Evolutionary conservation across 768 basidiomycete species (phyloP), one percentile per base, ranked within the genome.

Genomic region (Hericium erinaceus): DNA sequence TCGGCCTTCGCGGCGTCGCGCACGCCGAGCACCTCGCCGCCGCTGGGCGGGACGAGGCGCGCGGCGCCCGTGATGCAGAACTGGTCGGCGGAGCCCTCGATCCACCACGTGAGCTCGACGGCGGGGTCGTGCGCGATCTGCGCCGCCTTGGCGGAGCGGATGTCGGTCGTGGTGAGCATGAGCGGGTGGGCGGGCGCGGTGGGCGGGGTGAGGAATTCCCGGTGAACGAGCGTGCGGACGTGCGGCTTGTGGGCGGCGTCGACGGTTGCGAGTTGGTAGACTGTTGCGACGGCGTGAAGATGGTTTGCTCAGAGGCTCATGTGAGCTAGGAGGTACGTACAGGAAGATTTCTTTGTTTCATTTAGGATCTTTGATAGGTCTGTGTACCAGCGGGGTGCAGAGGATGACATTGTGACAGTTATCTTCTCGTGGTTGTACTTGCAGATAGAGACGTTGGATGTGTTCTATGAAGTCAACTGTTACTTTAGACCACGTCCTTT

Each of bases 91-190:
- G 81, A 77, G 20, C 79, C 77, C 33, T 79, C 75, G 54, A 84
- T 78, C 88, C 89, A 94, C 84, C 87, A 92, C 11, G 76, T 80
- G 46, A 85, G 61, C 67, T 92, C 85, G 59, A 84, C 78, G 46
- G 73, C 67, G 10, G 76, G 65, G 57, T 74, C 74, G 39, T 73
- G 65, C 22, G 71, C 72, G 50, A 91, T 71, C 61, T 91, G 84
- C 1, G 69, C 50, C 38, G 81, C 76, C 64, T 93, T 93, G 20
- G 83, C 82, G 2, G 83, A 77, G 24, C 91, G 85, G 49, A 84
- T 67, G 71, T 92, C 90, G 50, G 89, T 89, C 12, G 84, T 80
- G 51, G 78, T 74, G 48, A 91, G 64, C 60, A 93, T 67, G 5
- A 92, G 72, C 0, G 88, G 85, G 3, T 80, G 72, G 26, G 73